Percentiles rank a stretch among this genome's conserved stretches.
These are phyloP conservation scores for Solanum aculeatissimum DNA, from an alignment of 305 asterid genomes.

Conservation along the genomic window DNA sequence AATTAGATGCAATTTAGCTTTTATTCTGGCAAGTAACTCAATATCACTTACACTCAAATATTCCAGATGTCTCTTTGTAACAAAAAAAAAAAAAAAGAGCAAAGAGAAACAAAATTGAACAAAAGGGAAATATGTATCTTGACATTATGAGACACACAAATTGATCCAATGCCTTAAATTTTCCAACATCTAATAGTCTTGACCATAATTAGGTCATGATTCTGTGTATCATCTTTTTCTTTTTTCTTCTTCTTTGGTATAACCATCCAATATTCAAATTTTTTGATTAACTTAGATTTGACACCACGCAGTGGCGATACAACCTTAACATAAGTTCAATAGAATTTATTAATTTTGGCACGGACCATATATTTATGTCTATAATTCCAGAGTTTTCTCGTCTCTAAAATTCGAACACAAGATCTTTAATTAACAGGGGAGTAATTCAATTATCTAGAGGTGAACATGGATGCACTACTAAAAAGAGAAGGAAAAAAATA, in stretches of 20 bases:
- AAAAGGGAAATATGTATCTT: neutral
- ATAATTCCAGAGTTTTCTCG: neutral
- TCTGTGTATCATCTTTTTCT: neutral
- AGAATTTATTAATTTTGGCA: neutral
- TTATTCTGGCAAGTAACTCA: neutral
- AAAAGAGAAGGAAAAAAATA: too few relatives aligned
- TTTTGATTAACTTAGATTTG: neutral
- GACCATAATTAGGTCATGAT: constrained; percentile 7
- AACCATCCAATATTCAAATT: neutral
- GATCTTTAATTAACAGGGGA: too few relatives aligned
- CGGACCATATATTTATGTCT: too few relatives aligned
- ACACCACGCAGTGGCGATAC: fast-evolving
- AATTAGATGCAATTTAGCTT: neutral
- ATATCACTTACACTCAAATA: neutral
- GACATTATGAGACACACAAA: neutral
- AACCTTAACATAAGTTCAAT: neutral
- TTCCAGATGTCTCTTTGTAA: constrained; percentile 16
- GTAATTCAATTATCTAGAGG: neutral
- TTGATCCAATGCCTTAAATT: neutral
- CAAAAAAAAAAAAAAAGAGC: constrained; percentile 12
- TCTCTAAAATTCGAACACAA: fast-evolving
- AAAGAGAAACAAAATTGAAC: constrained; percentile 1
- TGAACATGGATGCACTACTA: too few relatives aligned
- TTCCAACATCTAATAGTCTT: constrained; percentile 20
- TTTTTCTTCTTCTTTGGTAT: neutral